Evolutionary conservation across 2,329 filamentous ascomycete species (phyloP), one percentile per base, ranked within the genome.

Genomic region (Cordyceps tenuipes): DNA sequence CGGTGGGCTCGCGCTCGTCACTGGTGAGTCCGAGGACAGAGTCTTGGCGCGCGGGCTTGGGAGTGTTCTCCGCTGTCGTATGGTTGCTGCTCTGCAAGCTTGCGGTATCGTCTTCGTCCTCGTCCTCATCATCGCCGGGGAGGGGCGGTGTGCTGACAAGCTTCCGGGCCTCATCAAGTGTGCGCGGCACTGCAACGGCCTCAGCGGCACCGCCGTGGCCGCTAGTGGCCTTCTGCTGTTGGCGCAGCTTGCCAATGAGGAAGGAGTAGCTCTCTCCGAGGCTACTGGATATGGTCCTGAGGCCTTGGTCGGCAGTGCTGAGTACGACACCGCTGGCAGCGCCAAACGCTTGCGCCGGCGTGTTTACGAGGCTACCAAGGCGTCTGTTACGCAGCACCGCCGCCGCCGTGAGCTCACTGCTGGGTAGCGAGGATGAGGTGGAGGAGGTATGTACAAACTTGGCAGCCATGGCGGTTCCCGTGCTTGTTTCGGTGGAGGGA

Each of bases 181-280:
- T 99, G 68, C 90, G 93, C 1, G 94, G 94, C 0, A 96, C 80
- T 7, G 84, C 74, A 2, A 85, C 80, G 17, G 81, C 76, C 26
- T 74, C 71, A 72, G 68, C 69, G 39, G 69, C 66, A 13, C 79
- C 36, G 7, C 29, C 34, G 5, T 36, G 10, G 12, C 34, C 34
- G 34, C 34, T 71, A 7, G 13, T 43, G 26, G 13, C 39, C 39
- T 59, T 36, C 36, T 84, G 75, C 66, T 85, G 79, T 71, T 96
- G 91, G 63, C 89, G 90, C 21, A 97, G 79, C 65, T 91, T 90
- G 17, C 93, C 93, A 59, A 99, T 85, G 26, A 99, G 77, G 70
- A 97, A 96, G 62, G 91, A 94, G 75, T 97, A 95, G 70, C 91
- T 97, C 68, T 90, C 91, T 62, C 93, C 92, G 4, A 97, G 78